These are phyloP conservation scores for Saccharomyces kudriavzevii DNA, from an alignment of 805 yeast species.

Conservation along the genomic window DNA sequence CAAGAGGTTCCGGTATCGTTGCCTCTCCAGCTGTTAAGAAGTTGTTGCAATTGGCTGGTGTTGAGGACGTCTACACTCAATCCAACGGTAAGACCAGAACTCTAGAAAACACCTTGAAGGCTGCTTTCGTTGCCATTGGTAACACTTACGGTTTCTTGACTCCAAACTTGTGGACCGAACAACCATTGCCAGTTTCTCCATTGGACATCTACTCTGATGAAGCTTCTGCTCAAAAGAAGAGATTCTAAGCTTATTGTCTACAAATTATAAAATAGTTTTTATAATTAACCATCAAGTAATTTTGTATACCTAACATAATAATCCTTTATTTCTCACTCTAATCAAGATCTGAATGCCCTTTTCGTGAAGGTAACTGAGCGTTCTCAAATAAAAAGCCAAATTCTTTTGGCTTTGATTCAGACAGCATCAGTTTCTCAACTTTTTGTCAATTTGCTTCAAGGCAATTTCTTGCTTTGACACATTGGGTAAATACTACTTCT, in stretches of 20 bases:
- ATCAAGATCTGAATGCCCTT: neutral
- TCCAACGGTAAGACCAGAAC: conserved; percentile 99
- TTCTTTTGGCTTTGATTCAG: neutral
- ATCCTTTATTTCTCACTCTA: neutral
- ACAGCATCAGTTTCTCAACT: neutral
- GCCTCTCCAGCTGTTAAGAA: conserved; percentile 99
- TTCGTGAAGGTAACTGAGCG: neutral
- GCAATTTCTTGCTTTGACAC: neutral
- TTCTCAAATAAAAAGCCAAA: neutral
- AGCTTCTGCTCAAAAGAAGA: conserved; percentile 67
- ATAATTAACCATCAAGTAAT: neutral
- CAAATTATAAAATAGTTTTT: conserved; percentile 4
- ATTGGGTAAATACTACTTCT: no score
- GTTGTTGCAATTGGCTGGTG: conserved; percentile 98
- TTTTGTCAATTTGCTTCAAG: neutral
- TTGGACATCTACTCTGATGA: conserved; percentile 89
- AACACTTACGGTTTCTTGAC: conserved; percentile 99
- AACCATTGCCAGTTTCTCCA: conserved; percentile 82
- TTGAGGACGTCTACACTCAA: conserved; percentile 98
- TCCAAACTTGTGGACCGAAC: conserved; percentile 95
- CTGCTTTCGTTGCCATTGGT: conserved; percentile 98
- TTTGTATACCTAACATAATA: neutral
- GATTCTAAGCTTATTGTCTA: conserved; percentile 43
- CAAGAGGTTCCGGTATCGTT: conserved; percentile 99
- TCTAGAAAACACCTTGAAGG: conserved; percentile 98